Percentiles rank a stretch among this genome's conserved stretches.
These are phyloP conservation scores for Cladosporium sphaerospermum DNA, from an alignment of 2,329 filamentous ascomycete genomes.

Conservation along the genomic window DNA sequence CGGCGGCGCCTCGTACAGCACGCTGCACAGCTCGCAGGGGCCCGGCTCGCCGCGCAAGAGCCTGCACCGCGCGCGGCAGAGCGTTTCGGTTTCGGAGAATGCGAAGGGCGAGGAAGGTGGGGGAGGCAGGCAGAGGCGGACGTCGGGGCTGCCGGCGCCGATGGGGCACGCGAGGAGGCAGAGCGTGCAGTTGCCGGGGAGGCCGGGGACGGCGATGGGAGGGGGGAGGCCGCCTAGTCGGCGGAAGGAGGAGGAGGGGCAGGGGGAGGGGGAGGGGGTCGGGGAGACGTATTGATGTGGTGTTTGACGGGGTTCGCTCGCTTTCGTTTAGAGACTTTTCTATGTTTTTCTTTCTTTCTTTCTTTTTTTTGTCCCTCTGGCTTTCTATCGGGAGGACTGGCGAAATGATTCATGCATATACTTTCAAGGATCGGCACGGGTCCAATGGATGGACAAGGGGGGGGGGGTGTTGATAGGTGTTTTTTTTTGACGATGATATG, in stretches of 20 bases:
- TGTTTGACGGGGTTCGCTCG: not conserved
- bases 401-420: too few species aligned
- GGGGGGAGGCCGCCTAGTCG: conserved; percentile 40
- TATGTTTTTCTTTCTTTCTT: not conserved
- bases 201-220: not conserved
- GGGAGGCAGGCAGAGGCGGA: conserved; percentile 23
- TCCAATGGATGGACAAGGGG: too few species aligned
- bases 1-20: conserved; percentile 45
- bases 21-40: conserved; percentile 16
- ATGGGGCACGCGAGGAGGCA: conserved; percentile 28
- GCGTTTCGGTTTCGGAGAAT: conserved; percentile 32
- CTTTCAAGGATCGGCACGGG: too few species aligned
- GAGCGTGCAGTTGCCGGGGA: conserved; percentile 18
- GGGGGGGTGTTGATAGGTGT: too few species aligned
- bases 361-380: not conserved
- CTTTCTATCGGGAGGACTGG: not conserved
- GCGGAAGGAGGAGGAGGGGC: conserved; percentile 30
- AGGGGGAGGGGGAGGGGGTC: conserved; percentile 28
- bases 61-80: conserved; percentile 21
- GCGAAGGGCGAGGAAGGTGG: too few species aligned
- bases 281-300: conserved; percentile 30
- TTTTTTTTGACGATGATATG: too few species aligned
- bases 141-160: conserved; percentile 46
- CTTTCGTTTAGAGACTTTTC: not conserved
- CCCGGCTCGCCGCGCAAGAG: conserved; percentile 15